Evolutionary conservation across 495 filamentous ascomycete genomes (phyloP).

Genomic region (Aspergillus sclerotioniger): DNA sequence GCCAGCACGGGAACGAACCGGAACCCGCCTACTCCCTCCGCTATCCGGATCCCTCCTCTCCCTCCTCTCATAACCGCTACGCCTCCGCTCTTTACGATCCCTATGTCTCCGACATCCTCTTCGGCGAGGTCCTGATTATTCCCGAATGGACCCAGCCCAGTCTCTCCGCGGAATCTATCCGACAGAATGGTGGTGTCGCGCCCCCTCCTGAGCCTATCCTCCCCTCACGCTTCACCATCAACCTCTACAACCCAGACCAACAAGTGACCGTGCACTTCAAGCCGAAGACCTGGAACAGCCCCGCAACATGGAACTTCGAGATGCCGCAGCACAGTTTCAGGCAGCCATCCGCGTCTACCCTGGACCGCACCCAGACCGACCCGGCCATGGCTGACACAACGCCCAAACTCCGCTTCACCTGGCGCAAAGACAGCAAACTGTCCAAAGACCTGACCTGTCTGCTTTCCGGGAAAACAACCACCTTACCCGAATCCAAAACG

Average conservation of each 20-base stretch:
- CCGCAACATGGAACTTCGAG: conserved; percentile 84
- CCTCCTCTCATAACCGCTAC: conserved; percentile 76
- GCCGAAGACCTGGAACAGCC: conserved; percentile 72
- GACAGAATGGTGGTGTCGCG: conserved; percentile 65
- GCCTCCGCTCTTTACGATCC: conserved; percentile 82
- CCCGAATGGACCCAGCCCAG: conserved; percentile 82
- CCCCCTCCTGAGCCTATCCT: conserved; percentile 73
- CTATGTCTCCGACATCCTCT: conserved; percentile 76
- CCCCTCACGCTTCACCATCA: conserved; percentile 74
- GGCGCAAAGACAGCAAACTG: conserved; percentile 87
- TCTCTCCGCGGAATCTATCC: conserved; percentile 74
- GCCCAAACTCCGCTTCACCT: conserved; percentile 80
- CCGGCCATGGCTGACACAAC: conserved; percentile 65
- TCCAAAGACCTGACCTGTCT: conserved; percentile 80
- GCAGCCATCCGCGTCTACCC: conserved; percentile 66
- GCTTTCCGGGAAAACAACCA: conserved; percentile 70
- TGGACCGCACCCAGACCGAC: conserved; percentile 74
- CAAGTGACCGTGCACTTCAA: conserved; percentile 67
- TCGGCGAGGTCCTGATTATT: conserved; percentile 78
- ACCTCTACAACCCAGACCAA: conserved; percentile 95
- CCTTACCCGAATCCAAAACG: conserved; percentile 57
- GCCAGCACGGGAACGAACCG: conserved; percentile 77
- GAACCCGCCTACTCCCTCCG: conserved; percentile 73
- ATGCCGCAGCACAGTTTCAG: conserved; percentile 85
- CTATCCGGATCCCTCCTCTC: conserved; percentile 66